Evolutionary conservation across 345 rosid species (phyloP).

Genomic region (Rhodamnia argentea): DNA sequence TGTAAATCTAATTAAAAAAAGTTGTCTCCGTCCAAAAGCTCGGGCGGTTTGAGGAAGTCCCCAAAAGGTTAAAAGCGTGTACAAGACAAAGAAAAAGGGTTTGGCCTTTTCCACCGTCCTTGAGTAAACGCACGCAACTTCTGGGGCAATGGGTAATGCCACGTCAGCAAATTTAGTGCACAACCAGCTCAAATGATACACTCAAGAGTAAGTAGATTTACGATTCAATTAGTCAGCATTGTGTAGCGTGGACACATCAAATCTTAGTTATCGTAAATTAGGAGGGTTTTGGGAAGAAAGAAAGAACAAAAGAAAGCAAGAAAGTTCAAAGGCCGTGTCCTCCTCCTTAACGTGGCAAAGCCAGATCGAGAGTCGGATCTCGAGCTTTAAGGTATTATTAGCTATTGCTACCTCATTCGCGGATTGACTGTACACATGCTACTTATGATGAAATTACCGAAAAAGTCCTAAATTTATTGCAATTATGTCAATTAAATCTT

Average conservation of each 20-base stretch:
- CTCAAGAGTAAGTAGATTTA: not conserved
- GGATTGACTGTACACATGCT: not conserved
- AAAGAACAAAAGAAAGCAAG: not conserved
- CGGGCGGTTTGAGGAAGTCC: not conserved
- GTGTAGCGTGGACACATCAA: not conserved
- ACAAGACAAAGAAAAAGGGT: not conserved
- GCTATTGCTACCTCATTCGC: not conserved
- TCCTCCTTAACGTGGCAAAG: not conserved
- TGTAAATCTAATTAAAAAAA: not conserved
- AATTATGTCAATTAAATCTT: too few relatives aligned
- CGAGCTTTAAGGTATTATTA: too few relatives aligned
- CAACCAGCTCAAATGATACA: not conserved
- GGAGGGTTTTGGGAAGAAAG: not conserved
- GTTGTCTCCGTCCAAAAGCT: not conserved
- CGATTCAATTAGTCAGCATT: not conserved
- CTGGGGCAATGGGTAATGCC: not conserved
- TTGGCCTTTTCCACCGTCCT: not conserved
- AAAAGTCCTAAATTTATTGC: fast-evolving
- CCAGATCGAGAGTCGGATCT: not conserved
- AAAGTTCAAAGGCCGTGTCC: not conserved
- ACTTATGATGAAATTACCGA: too few relatives aligned
- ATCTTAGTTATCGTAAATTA: not conserved
- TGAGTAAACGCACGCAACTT: not conserved
- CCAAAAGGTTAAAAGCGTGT: not conserved
- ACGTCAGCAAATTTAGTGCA: not conserved